These are phyloP conservation scores for Anethum foeniculum DNA, from an alignment of 140 eudicot species.

Conservation along the genomic window DNA sequence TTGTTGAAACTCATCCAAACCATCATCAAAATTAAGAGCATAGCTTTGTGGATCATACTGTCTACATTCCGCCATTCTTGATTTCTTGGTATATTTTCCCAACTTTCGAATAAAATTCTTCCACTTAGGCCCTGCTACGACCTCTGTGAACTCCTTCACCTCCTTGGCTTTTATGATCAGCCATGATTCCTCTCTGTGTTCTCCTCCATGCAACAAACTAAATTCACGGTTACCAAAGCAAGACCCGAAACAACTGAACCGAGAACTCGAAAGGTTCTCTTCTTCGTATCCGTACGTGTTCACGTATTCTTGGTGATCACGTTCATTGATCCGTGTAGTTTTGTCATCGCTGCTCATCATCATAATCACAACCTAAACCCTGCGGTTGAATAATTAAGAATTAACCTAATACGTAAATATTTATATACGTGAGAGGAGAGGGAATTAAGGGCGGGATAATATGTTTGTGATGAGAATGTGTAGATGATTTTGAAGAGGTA, in stretches of 20 bases:
- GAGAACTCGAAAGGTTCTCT: constrained; percentile 26
- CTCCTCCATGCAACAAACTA: constrained; percentile 25
- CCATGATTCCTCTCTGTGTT: background rate
- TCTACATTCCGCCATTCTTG: constrained; percentile 18
- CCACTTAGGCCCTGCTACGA: constrained; percentile 62
- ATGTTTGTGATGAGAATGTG: background rate
- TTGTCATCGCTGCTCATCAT: constrained; percentile 18
- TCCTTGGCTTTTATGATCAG: background rate
- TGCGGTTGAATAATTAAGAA: background rate
- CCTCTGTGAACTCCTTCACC: background rate
- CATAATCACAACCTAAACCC: background rate
- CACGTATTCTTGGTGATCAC: constrained; percentile 25
- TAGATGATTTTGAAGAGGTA: background rate
- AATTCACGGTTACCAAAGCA: constrained; percentile 1
- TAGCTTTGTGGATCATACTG: constrained; percentile 37
- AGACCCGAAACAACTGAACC: constrained; percentile 45
- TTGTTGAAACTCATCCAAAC: constrained; percentile 11
- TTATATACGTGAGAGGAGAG: background rate
- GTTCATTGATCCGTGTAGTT: constrained; percentile 32
- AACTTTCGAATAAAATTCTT: constrained; percentile 65
- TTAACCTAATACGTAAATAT: background rate
- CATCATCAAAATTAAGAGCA: constrained; percentile 17
- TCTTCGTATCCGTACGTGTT: constrained; percentile 11
- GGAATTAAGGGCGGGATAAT: too few species aligned
- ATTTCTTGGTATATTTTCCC: constrained; percentile 33